Percentiles rank a stretch among this genome's conserved stretches.
These are phyloP conservation scores for Fusarium mexicanum DNA, from an alignment of 2,329 filamentous ascomycete species.

Conservation along the genomic window DNA sequence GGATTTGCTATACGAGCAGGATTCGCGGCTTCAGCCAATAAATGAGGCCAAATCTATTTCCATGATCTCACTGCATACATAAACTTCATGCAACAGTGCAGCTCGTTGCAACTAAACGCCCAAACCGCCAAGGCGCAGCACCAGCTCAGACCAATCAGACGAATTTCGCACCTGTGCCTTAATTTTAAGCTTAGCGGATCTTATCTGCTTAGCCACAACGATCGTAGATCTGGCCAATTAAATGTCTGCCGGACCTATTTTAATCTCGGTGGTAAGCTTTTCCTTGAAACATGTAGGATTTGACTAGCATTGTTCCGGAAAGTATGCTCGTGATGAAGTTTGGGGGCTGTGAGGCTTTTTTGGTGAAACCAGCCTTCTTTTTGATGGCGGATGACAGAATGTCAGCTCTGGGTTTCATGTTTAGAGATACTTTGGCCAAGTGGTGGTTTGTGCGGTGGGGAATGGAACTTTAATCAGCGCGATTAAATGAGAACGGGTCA, in stretches of 20 bases:
- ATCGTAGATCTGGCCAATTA: not conserved
- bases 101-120: not conserved
- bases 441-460: not conserved
- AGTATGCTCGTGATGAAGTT: not conserved
- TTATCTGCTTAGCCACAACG: not conserved
- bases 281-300: not conserved
- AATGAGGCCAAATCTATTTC: not conserved
- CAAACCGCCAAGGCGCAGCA: not conserved
- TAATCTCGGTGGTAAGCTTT: not conserved
- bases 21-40: not conserved
- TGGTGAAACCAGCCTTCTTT: not conserved
- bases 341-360: not conserved
- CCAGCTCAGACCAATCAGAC: not conserved
- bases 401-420: not conserved
- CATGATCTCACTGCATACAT: not conserved
- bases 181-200: constrained; percentile 4
- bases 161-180: not conserved
- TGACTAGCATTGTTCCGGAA: not conserved
- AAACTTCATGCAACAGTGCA: not conserved
- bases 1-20: not conserved
- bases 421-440: not conserved
- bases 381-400: not conserved
- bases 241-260: not conserved
- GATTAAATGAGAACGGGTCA: not conserved
- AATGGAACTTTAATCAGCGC: not conserved